phyloP scores from a whole-genome alignment of 1,284 basidiomycete species.

The Fereydounia khargensis region DNA sequence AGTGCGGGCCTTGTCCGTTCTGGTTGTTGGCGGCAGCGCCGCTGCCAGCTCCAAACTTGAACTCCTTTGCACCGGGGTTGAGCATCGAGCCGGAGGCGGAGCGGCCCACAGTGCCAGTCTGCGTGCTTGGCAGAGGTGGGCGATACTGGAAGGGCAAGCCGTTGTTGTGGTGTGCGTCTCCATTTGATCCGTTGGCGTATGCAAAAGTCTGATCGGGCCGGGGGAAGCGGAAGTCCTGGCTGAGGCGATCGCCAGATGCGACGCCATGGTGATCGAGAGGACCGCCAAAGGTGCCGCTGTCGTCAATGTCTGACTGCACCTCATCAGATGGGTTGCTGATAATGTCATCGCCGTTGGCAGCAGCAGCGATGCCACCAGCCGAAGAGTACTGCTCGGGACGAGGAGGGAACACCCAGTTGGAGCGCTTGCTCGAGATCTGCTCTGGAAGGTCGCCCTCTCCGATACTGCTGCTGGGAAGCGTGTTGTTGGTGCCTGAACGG shows the following conservation, averaged over 20 bases:
- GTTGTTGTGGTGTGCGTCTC: no score
- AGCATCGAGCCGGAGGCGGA: constrained; percentile 22
- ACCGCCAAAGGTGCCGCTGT: constrained; percentile 24
- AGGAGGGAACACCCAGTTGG: no score
- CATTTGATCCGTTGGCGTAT: no score
- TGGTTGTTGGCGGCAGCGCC: neutral
- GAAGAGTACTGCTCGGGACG: no score
- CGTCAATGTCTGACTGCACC: constrained; percentile 19
- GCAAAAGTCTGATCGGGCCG: no score
- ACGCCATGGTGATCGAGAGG: constrained; percentile 1
- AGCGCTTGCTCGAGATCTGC: neutral
- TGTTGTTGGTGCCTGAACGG: constrained; percentile 32
- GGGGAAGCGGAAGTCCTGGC: constrained; percentile 39
- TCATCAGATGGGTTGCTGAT: constrained; percentile 45
- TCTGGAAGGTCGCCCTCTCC: constrained; percentile 19
- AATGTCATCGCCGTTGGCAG: constrained; percentile 7
- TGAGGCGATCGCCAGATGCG: constrained; percentile 8
- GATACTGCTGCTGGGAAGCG: constrained; percentile 40
- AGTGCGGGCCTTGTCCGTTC: constrained; percentile 9
- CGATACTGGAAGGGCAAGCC: neutral
- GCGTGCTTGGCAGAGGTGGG: neutral
- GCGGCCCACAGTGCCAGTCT: constrained; percentile 18
- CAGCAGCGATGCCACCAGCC: neutral
- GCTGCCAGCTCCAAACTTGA: constrained; percentile 15
- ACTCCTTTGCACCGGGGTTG: constrained; percentile 38